phyloP scores from a whole-genome alignment of 768 basidiomycete species.

The Fomitopsis serialis region DNA sequence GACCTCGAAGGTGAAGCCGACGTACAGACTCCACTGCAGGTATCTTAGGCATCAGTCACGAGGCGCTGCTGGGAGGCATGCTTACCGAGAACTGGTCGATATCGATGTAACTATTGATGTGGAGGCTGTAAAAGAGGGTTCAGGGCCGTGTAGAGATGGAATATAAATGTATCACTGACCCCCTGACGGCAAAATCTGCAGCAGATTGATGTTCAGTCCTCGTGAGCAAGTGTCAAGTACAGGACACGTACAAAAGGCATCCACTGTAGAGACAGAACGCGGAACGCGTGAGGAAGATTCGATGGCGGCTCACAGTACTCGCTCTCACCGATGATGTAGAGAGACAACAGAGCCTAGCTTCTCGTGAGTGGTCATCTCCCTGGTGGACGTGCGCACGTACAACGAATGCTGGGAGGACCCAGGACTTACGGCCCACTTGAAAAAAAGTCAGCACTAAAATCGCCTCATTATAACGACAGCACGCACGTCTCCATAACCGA shows the following conservation, averaged over 20 bases:
- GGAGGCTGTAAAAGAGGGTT: neutral
- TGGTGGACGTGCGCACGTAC: conserved; percentile 3
- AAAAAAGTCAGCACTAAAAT: neutral
- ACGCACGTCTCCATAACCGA: conserved; percentile 11
- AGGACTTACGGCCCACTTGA: conserved; percentile 5
- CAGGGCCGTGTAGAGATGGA: no score
- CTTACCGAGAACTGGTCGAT: conserved; percentile 8
- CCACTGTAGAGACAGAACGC: neutral
- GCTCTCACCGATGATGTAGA: conserved; percentile 3
- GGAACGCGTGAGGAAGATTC: neutral
- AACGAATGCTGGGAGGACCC: conserved; percentile 8
- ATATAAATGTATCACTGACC: neutral
- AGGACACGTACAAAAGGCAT: conserved; percentile 3
- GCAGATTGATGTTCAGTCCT: neutral
- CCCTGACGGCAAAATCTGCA: conserved; percentile 7
- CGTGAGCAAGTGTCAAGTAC: neutral
- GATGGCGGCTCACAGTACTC: neutral
- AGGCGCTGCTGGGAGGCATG: neutral
- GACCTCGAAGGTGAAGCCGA: conserved; percentile 12
- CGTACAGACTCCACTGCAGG: conserved; percentile 14
- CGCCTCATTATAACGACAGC: neutral
- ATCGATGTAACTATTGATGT: conserved; percentile 2
- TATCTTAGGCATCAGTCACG: neutral
- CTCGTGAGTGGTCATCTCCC: neutral
- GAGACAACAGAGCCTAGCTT: neutral